Evolutionary conservation across 2,329 filamentous ascomycete genomes (phyloP), one percentile per base, ranked within the genome.

Genomic region (Zalaria sp.): DNA sequence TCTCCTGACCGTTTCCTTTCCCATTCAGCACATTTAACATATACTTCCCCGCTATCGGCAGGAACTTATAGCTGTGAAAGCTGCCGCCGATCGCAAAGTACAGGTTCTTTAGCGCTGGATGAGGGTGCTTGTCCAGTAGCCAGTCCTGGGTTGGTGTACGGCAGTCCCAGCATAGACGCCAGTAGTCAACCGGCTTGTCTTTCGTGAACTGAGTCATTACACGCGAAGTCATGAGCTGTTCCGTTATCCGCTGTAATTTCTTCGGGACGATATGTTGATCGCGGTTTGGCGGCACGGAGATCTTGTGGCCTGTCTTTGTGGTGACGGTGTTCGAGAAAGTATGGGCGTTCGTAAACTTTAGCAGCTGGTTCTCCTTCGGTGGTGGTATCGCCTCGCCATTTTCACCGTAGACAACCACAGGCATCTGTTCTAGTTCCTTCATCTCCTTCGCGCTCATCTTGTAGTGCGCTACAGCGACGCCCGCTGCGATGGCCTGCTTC

Each of bases 11-110:
- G 31, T 62, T 63, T 26, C 54, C 55, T 39, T 53, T 46, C 1
- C 53, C 59, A 4, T 53, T 48, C 8, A 64, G 37, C 0, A 63
- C 51, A 29, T 73, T 65, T 27, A 65, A 60, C 43, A 76, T 63
- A 54, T 80, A 80, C 44, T 72, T 69, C 3, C 77, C 76, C 47
- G 78, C 71, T 25, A 71, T 71, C 1, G 76, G 76, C 26, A 81
- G 60, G 51, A 83, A 55, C 55, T 81, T 80, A 68, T 72, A 79
- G 27, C 71, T 70, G 52, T 81, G 77, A 47, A 79, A 77, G 8
- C 74, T 79, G 1, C 77, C 77, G 8, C 73, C 76, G 0, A 71
- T 72, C 0, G 76, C 77, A 25, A 82, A 54, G 54, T 71, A 79
- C 9, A 81, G 56, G 44, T 73, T 73, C 54, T 54, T 18, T 52